Conservation (phyloP, 495 filamentous ascomycete species). For the Pyrenula massariospora region DNA sequence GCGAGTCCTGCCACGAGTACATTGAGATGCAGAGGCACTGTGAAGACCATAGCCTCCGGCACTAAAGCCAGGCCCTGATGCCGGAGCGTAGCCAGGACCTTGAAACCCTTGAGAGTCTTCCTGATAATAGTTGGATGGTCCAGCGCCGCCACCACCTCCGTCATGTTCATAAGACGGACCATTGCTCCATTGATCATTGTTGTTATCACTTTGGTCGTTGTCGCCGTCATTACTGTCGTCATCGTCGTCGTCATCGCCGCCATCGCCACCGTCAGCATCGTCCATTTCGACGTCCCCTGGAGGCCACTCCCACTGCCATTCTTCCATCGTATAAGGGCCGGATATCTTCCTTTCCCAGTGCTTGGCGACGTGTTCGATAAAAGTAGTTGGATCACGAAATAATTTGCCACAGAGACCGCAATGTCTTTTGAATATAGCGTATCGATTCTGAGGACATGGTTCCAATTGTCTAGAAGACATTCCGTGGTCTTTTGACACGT, state of each 20-base stretch:
- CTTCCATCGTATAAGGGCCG: slow-evolving; percentile 8
- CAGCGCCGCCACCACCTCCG: neutral
- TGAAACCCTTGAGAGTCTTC: neutral
- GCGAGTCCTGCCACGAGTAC: neutral
- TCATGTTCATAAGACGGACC: neutral
- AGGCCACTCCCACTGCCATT: slow-evolving; percentile 5
- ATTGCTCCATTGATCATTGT: neutral
- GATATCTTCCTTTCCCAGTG: slow-evolving; percentile 5
- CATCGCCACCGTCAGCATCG: neutral
- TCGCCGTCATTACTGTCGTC: neutral
- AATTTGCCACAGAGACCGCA: neutral
- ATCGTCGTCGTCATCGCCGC: neutral
- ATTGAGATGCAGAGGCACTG: neutral
- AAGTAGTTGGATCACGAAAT: neutral
- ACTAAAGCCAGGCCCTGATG: neutral
- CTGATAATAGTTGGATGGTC: neutral
- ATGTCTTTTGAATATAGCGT: neutral
- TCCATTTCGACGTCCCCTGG: slow-evolving; percentile 3
- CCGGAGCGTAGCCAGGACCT: neutral
- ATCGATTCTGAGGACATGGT: neutral
- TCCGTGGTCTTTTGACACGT: neutral
- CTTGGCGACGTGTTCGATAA: neutral
- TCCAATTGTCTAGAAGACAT: neutral
- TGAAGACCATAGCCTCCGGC: neutral
- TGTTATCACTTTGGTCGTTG: neutral